Percentiles rank a stretch among this genome's conserved stretches.
phyloP scores from a whole-genome alignment of 441 rosid species.

The Erodium trifolium region DNA sequence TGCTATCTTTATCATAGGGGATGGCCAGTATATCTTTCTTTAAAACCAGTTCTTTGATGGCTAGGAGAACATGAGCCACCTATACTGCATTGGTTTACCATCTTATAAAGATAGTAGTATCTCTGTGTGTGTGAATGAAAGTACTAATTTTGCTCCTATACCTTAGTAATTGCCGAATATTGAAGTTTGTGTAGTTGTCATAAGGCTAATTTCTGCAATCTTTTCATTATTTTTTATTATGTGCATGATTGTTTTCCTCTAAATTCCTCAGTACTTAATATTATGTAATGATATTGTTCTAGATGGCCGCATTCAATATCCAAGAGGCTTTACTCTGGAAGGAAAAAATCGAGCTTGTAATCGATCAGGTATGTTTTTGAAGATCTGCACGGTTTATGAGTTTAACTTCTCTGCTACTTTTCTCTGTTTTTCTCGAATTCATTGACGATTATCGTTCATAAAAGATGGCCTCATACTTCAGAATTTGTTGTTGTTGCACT shows the following conservation, averaged over 20 bases:
- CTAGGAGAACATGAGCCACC: not conserved
- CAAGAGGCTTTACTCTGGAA: constrained; percentile 93
- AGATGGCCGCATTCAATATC: constrained; percentile 99
- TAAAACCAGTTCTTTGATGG: not conserved
- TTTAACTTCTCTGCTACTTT: not conserved
- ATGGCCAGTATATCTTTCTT: not conserved
- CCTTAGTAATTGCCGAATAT: not conserved
- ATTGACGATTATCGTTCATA: not conserved
- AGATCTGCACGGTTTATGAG: not conserved
- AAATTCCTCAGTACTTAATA: not conserved
- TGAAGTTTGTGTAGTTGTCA: not conserved
- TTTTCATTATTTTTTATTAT: not conserved
- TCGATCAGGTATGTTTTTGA: constrained; percentile 65
- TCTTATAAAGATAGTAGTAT: not conserved
- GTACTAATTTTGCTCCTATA: not conserved
- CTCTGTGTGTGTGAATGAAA: not conserved
- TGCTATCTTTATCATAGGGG: not conserved
- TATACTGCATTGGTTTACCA: not conserved
- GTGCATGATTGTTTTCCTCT: constrained; percentile 2
- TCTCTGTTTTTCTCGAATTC: not conserved
- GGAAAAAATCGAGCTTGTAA: constrained; percentile 81
- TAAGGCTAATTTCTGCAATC: not conserved
- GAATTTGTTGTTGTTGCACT: constrained; percentile 6
- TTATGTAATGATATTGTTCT: constrained; percentile 18
- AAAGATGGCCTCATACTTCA: not conserved